Evolutionary conservation across 306 rosid genomes (phyloP), one percentile per base, ranked within the genome.

Genomic region (Ceratonia siliqua): DNA sequence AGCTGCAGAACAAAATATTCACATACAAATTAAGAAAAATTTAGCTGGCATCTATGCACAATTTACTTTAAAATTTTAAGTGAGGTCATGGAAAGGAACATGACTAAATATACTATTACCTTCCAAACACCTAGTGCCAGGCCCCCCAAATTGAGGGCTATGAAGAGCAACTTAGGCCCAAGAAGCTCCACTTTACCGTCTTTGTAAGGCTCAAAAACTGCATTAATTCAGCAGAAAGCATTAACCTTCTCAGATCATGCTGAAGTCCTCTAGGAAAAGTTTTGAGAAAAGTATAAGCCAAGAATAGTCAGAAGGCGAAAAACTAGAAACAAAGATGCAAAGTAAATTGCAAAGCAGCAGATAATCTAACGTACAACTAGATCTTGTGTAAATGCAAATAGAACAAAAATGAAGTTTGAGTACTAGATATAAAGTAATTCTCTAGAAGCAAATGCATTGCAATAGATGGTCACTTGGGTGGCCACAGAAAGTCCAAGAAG

Each of bases 171-270:
- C 92, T 92, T 95, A 42, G 97, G 97, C 6, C 79, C 96, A 82
- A 95, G 89, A 81, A 95, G 98, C 77, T 95, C 97, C 67, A 95
- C 99, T 82, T 82, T 95, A 53, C 74, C 65, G 84, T 95, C 99
- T 87, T 86, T 95, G 69, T 95, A 95, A 38, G 99, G 98, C 90
- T 95, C 99, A 86, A 95, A 95, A 70, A 95, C 99, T 94, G 96
- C 85, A 86, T 35, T 41, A 21, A 63, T 21, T 14, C 13, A 70
- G 59, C 9, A 57, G 9, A 14, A 61, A n/a, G n/a, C n/a, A 2
- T 12, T 14, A 43, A 43, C 3, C n/a, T 2, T 2, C 5, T 13
- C 2, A 13, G 50, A 13, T 13, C 50, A 43, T 1, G 18, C 18
- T 43, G 18, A 43, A 43, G n/a, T 15, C 15, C 18, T 43, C 50